A percentile compares a stretch with the other conserved stretches of the same genome.
Evolutionary conservation across 2,329 filamentous ascomycete species (phyloP).

Genomic region (Thielaviopsis musarum): DNA sequence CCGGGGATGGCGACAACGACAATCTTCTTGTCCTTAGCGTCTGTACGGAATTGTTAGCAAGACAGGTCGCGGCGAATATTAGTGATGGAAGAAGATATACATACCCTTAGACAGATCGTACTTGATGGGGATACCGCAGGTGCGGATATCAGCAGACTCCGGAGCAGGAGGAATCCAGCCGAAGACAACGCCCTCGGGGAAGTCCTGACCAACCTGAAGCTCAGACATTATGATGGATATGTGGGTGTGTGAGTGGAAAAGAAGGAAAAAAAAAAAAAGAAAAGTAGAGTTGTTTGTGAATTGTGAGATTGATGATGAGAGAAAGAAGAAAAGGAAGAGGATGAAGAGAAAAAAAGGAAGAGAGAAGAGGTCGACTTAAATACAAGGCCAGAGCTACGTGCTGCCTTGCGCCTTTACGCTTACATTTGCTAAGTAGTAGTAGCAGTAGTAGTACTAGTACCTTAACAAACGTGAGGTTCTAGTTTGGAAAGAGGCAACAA

Average conservation of each 20-base stretch:
- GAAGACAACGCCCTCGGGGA: constrained; percentile 70
- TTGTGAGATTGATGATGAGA: not conserved
- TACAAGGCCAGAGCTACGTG: not conserved
- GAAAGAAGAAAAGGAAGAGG: not conserved
- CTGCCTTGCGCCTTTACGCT: constrained; percentile 1
- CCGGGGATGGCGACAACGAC: constrained; percentile 42
- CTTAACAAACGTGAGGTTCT: too few relatives aligned
- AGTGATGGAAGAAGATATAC: constrained; percentile 13
- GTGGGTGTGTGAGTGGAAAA: not conserved
- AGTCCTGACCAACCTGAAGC: constrained; percentile 65
- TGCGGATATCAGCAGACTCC: constrained; percentile 50
- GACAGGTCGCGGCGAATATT: not conserved
- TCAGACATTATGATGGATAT: constrained; percentile 31
- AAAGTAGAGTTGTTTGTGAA: not conserved
- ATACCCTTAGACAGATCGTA: constrained; percentile 64
- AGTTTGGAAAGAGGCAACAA: not conserved
- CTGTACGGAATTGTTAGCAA: constrained; percentile 18
- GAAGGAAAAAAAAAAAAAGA: constrained; percentile 1
- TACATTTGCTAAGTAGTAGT: too few relatives aligned
- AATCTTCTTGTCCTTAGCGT: constrained; percentile 39
- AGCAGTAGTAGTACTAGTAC: too few relatives aligned
- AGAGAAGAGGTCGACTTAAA: not conserved
- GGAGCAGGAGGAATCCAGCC: constrained; percentile 64
- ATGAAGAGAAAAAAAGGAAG: not conserved
- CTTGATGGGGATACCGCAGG: constrained; percentile 61